Conservation (phyloP, 495 filamentous ascomycete species). For the Tuber microsphaerosporum region DNA sequence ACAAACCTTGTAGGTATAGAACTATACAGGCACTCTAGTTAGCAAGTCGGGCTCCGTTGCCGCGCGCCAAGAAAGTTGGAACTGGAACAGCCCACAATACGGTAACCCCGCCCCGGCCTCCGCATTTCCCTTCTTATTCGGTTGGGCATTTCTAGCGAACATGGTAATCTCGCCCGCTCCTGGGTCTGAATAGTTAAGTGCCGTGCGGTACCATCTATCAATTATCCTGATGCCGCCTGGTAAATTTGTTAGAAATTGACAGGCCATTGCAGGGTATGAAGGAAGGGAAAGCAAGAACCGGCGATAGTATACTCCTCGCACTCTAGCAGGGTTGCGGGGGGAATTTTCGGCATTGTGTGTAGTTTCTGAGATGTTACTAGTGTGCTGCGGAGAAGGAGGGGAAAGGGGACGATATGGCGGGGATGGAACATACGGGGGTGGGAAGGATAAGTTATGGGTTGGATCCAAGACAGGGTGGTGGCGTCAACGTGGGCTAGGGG, state of each 20-base stretch:
- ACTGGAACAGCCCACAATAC: slow-evolving; percentile 21
- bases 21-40: not conserved
- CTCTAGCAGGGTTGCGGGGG: slow-evolving; percentile 4
- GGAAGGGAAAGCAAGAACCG: slow-evolving; percentile 17
- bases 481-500: not conserved
- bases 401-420: not conserved
- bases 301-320: slow-evolving; percentile 8
- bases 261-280: no score
- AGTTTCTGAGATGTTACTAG: not conserved
- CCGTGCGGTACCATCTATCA: slow-evolving; percentile 39
- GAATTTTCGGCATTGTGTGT: slow-evolving; percentile 6
- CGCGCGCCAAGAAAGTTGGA: not conserved
- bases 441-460: not conserved
- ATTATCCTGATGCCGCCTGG: slow-evolving; percentile 36
- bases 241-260: not conserved
- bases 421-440: not conserved
- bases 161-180: slow-evolving; percentile 18
- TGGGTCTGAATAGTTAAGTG: slow-evolving; percentile 33
- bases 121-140: slow-evolving; percentile 35
- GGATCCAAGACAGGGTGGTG: not conserved
- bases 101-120: slow-evolving; percentile 30
- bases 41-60: not conserved
- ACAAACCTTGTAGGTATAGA: slow-evolving; percentile 1
- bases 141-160: slow-evolving; percentile 34
- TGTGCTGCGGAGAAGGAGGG: not conserved